phyloP scores from a whole-genome alignment of 345 rosid genomes.

The Streptanthus diversifolius region DNA sequence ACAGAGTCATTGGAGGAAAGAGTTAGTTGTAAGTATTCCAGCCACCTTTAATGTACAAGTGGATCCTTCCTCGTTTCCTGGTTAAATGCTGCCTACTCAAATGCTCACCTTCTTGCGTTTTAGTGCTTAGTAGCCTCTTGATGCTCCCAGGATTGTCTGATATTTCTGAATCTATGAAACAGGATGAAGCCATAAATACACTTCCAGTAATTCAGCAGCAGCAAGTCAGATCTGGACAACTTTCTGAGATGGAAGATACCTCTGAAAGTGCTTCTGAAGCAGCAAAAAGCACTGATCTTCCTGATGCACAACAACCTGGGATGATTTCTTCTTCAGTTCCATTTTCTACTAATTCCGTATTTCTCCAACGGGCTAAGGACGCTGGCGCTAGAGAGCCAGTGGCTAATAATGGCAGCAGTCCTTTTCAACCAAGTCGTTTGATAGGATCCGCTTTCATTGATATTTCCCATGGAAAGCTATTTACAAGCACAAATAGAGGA shows the following conservation, averaged over 20 bases:
- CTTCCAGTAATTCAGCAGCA: constrained; percentile 73
- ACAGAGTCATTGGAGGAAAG: constrained; percentile 64
- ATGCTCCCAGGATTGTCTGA: background rate
- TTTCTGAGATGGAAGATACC: constrained; percentile 32
- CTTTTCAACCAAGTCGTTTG: constrained; percentile 33
- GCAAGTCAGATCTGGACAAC: constrained; percentile 50
- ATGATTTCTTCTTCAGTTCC: constrained; percentile 39
- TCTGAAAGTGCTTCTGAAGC: constrained; percentile 45
- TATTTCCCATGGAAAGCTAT: constrained; percentile 43
- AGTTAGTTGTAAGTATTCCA: constrained; percentile 65
- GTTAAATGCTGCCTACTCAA: background rate
- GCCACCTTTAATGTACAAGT: constrained; percentile 11
- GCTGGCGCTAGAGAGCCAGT: constrained; percentile 31
- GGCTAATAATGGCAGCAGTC: constrained; percentile 42
- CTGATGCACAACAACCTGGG: constrained; percentile 23
- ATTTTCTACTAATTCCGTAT: constrained; percentile 37
- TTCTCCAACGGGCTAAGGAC: constrained; percentile 32
- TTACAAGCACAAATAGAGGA: constrained; percentile 42
- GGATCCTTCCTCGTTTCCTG: constrained; percentile 1
- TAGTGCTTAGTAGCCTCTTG: constrained; percentile 1
- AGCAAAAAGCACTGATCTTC: constrained; percentile 37
- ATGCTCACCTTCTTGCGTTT: background rate
- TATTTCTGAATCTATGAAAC: constrained; percentile 30
- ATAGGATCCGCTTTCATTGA: constrained; percentile 30
- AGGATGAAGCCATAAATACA: constrained; percentile 63